Evolutionary conservation across 345 rosid genomes (phyloP).

Genomic region (Ricinus communis): DNA sequence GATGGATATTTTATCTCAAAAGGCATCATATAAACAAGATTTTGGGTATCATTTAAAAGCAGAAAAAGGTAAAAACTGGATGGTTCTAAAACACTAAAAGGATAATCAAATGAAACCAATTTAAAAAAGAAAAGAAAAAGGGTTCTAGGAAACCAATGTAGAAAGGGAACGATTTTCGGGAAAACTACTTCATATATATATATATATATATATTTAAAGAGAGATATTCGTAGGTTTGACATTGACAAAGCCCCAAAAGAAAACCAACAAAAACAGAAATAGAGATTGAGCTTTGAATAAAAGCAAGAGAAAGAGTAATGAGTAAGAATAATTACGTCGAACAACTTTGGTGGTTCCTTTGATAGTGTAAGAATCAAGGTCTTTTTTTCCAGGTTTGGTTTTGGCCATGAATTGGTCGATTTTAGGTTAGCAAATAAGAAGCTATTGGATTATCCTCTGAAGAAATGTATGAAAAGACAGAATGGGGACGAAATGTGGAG

Average conservation of each 20-base stretch:
- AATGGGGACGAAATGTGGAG: conserved; percentile 10
- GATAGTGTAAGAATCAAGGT: conserved; percentile 73
- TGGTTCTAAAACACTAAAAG: background rate
- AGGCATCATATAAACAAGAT: background rate
- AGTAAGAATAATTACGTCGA: conserved; percentile 40
- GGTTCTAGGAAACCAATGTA: background rate
- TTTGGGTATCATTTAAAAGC: background rate
- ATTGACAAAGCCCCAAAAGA: background rate
- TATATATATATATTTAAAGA: too few species aligned
- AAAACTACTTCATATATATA: too few species aligned
- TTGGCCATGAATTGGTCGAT: conserved; percentile 49
- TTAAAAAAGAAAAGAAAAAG: background rate
- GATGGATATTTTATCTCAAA: background rate
- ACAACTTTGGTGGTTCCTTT: conserved; percentile 78
- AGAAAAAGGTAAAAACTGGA: background rate
- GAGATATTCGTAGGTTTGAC: too few species aligned
- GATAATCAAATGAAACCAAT: background rate
- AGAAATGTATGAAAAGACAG: too few species aligned
- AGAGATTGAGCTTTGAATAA: background rate
- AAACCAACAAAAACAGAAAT: background rate
- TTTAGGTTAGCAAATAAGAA: too few species aligned
- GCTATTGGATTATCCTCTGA: too few species aligned
- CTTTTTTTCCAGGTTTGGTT: conserved; percentile 67
- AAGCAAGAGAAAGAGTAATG: conserved; percentile 6
- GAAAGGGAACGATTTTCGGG: conserved; percentile 15